These are phyloP conservation scores for Neonectria sp. DNA, from an alignment of 2,329 filamentous ascomycete genomes.

Conservation along the genomic window DNA sequence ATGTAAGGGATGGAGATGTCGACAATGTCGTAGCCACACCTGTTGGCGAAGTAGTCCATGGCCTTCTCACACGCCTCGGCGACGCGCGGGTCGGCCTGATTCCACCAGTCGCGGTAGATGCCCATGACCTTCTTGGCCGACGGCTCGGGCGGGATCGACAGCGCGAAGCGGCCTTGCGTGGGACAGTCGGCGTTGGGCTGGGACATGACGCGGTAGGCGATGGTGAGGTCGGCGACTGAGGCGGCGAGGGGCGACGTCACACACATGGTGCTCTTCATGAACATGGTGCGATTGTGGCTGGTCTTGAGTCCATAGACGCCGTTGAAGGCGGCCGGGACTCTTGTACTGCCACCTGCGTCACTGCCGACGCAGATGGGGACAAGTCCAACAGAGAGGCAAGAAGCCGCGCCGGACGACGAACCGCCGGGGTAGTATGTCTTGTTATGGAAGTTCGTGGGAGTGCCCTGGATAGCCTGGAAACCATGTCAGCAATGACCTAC, in stretches of 20 bases:
- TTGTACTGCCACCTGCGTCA: slow-evolving; percentile 83
- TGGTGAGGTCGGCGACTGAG: slow-evolving; percentile 82
- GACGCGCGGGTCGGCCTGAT: slow-evolving; percentile 72
- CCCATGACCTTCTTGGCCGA: slow-evolving; percentile 76
- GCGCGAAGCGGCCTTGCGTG: slow-evolving; percentile 74
- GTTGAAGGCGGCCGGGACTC: slow-evolving; percentile 82
- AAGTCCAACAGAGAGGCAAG: slow-evolving; percentile 78
- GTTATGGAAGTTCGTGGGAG: slow-evolving; percentile 85
- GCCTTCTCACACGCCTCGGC: slow-evolving; percentile 72
- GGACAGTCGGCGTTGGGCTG: slow-evolving; percentile 77
- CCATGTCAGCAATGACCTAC: slow-evolving; percentile 55
- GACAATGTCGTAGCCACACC: slow-evolving; percentile 64
- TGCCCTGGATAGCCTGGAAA: slow-evolving; percentile 73
- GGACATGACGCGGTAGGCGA: slow-evolving; percentile 87
- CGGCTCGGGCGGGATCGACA: slow-evolving; percentile 63
- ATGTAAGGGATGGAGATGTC: slow-evolving; percentile 78
- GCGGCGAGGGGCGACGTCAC: slow-evolving; percentile 83
- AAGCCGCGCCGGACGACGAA: slow-evolving; percentile 83
- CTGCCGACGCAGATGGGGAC: slow-evolving; percentile 83
- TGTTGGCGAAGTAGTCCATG: slow-evolving; percentile 69
- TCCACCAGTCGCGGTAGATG: slow-evolving; percentile 71
- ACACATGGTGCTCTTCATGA: slow-evolving; percentile 67
- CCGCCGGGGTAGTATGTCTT: slow-evolving; percentile 84
- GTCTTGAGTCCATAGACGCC: slow-evolving; percentile 88
- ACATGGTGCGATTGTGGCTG: slow-evolving; percentile 78